Base-by-base conservation (phyloP, 2,329 filamentous ascomycete genomes). In the Alternaria angustiovoidea region DNA sequence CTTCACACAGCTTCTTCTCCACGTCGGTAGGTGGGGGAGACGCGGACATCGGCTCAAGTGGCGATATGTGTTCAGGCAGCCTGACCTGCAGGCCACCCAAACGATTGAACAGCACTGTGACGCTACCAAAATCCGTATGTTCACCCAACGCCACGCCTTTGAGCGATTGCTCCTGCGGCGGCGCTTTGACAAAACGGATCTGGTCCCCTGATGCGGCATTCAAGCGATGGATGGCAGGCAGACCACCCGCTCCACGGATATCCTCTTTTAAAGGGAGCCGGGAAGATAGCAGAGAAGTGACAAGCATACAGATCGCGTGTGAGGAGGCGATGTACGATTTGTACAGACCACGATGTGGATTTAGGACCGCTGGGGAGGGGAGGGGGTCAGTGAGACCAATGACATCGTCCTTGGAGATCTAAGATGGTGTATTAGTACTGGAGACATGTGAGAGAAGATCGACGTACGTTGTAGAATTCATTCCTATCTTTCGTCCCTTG, bases 81-180 rank as follows among this genome's bases (percentile, higher is more conserved):
- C 83, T 75, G 4, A 87, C 82, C 67, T 87, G 85, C 7, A 87
- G 76, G 0, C 85, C 85, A 0, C 85, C 85, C 2, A 87, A 71
- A 0, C 83, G 79, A 72, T 87, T 87, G 73, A 87, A 86, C 2
- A 88, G 79, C 5, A 87, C 74, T 0, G 86, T 87, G 6, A 87
- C 78, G 52, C 79, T 83, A 46, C 85, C 85, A 63, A 87, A 87
- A 64, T 87, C 86, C 2, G 85, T 87, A 67, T 88, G 86, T 57
- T 84, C 83, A 22, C 83, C 83, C 22, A 85, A 67, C 2, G 81
- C 80, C 3, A 81, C 80, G 39, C 74, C 76, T 24, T 75, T 72
- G 65, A 83, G 79, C 34, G 80, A 74, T 4, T 66, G 57, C 3
- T 80, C 78, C 63, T 85, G 83, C 2, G 83, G 81, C 7, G 83